A percentile compares a stretch with the other conserved stretches of the same genome.
Conservation (phyloP, 192 early-diverging fungal genomes). For the Coemansia sp. region DNA sequence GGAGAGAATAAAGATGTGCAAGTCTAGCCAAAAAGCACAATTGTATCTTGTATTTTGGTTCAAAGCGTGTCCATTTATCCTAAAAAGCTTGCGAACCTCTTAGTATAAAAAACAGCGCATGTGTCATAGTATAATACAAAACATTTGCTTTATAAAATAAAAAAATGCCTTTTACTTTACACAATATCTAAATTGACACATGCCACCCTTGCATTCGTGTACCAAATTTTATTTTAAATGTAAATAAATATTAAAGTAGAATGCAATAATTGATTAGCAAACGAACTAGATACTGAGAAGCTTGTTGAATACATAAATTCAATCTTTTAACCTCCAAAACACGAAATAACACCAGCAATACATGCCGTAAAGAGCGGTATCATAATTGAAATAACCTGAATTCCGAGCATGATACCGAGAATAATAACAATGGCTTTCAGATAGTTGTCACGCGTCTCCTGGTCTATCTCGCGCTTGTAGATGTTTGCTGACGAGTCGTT, state of each 20-base stretch:
- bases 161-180: too few relatives aligned
- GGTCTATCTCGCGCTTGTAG: conserved; percentile 3
- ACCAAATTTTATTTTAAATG: too few relatives aligned
- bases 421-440: conserved; percentile 5
- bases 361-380: background rate
- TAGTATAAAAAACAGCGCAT: too few relatives aligned
- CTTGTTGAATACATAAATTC: too few relatives aligned
- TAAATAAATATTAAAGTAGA: too few relatives aligned
- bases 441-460: conserved; percentile 7
- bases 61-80: background rate
- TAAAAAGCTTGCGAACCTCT: too few relatives aligned
- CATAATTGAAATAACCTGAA: background rate
- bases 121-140: too few relatives aligned
- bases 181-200: too few relatives aligned
- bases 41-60: background rate
- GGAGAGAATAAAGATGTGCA: background rate
- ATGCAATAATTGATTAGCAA: too few relatives aligned
- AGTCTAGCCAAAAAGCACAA: background rate
- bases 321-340: background rate
- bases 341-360: background rate
- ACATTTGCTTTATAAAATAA: too few relatives aligned
- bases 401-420: background rate
- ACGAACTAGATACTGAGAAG: too few relatives aligned
- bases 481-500: background rate
- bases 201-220: too few relatives aligned